Evolutionary conservation across 2,329 filamentous ascomycete species (phyloP), one percentile per base, ranked within the genome.

Genomic region (Aspergillus uvarum): DNA sequence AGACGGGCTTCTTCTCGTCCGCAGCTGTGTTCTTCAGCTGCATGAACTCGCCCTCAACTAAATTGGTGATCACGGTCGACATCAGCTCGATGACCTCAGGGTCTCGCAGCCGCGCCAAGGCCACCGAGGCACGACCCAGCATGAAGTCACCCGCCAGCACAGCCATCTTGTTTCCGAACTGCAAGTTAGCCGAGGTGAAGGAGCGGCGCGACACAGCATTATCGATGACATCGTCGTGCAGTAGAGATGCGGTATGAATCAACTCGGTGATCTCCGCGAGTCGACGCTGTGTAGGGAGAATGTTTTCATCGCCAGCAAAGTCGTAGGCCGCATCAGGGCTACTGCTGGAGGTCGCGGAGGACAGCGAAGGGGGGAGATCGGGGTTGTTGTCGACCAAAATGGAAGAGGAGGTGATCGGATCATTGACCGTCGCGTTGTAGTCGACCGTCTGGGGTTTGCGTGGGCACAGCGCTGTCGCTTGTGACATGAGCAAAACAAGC

Each of bases 11-110:
- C 65, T 85, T 83, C 81, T 98, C 94, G 74, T 97, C 94, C 65
- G 86, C 83, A 50, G 90, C 91, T 1, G 95, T 98, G 77, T 99
- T 99, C 80, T 96, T 96, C 69, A 99, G 82, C 81, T 99, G 95
- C 95, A 99, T 99, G 81, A 99, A 98, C 78, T 99, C 95, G 72
- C 95, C 95, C 79, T 99, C 95, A 21, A 99, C 93, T 26, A 99
- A 82, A 75, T 99, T 99, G 49, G 95, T 94, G 68, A 99, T 98
- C 47, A 98, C 95, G 0, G 94, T 98, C 4, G 95, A 92, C 31
- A 99, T 81, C 7, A 99, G 84, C 79, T 99, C 95, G 8, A 92
- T 92, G 2, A 99, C 95, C 77, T 99, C 95, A 48, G 93, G 90
- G 72, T 99, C 92, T 32, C 94, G 87, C 60, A 99, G 80, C 47